Evolutionary conservation across 352 stramenopile species (phyloP).

Genomic region (Phytophthora tubulina): DNA sequence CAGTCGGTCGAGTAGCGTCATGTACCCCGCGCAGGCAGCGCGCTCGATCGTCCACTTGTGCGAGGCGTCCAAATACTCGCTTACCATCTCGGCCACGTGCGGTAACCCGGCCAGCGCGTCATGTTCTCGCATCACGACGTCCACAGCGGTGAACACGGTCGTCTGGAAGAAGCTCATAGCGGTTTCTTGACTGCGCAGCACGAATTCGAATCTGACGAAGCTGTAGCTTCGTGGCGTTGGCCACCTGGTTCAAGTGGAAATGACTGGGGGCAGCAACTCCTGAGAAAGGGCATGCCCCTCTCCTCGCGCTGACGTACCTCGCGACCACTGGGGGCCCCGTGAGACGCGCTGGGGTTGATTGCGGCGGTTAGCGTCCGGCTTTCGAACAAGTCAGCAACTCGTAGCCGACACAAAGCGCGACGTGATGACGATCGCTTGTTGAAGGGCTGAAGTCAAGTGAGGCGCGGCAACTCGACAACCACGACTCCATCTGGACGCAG

Average conservation of each 20-base stretch:
- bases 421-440: slow-evolving; percentile 36
- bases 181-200: not conserved
- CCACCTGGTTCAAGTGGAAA: slow-evolving; percentile 26
- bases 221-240: not conserved
- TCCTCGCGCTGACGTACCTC: slow-evolving; percentile 36
- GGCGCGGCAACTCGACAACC: slow-evolving; percentile 24
- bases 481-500: slow-evolving; percentile 10
- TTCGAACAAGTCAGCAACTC: slow-evolving; percentile 5
- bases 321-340: slow-evolving; percentile 20
- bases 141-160: slow-evolving; percentile 47
- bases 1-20: slow-evolving; percentile 63
- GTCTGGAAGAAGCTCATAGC: slow-evolving; percentile 29
- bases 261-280: slow-evolving; percentile 13
- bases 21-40: slow-evolving; percentile 62
- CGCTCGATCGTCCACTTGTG: slow-evolving; percentile 65
- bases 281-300: slow-evolving; percentile 13
- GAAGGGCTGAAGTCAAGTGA: slow-evolving; percentile 21
- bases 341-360: slow-evolving; percentile 15
- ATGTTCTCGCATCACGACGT: slow-evolving; percentile 53
- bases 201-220: slow-evolving; percentile 29
- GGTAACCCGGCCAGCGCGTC: slow-evolving; percentile 59
- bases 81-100: slow-evolving; percentile 58
- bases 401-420: slow-evolving; percentile 1
- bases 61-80: slow-evolving; percentile 67
- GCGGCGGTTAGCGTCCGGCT: slow-evolving; percentile 28